Evolutionary conservation across 257 asterid genomes (phyloP).

Genomic region (Mitragyna speciosa): DNA sequence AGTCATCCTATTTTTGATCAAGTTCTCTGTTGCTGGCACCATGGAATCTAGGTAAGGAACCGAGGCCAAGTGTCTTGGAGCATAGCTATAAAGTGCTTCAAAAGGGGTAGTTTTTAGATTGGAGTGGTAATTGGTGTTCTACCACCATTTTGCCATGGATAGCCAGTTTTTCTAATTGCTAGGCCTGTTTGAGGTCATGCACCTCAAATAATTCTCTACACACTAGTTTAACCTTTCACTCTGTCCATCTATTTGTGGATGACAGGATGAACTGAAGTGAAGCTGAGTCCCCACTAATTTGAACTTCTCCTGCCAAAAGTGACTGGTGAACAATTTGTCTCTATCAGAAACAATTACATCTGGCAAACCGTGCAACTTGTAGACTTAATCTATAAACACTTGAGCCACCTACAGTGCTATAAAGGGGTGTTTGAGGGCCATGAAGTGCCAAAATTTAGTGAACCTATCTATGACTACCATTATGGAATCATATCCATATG

Average conservation of each 20-base stretch:
- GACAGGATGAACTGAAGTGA: too few species aligned
- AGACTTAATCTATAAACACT: background rate
- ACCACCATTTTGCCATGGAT: background rate
- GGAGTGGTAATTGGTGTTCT: background rate
- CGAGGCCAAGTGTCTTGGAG: too few species aligned
- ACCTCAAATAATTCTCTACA: background rate
- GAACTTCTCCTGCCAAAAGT: background rate
- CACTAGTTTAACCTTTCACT: background rate
- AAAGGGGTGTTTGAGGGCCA: background rate
- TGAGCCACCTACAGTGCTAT: background rate
- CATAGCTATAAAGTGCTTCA: background rate
- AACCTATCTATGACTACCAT: background rate
- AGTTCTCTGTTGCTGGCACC: too few species aligned
- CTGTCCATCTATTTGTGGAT: background rate
- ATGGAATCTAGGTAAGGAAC: too few species aligned
- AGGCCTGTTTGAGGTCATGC: background rate
- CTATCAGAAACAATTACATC: background rate
- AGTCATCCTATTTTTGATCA: too few species aligned
- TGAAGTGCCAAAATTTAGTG: background rate
- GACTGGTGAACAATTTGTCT: background rate
- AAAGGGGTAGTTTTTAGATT: background rate
- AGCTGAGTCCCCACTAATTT: background rate
- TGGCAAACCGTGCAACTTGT: background rate
- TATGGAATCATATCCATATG: background rate
- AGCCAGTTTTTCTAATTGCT: background rate